Conservation (phyloP, 73 alveolate species). For the Loxodes magnus region DNA sequence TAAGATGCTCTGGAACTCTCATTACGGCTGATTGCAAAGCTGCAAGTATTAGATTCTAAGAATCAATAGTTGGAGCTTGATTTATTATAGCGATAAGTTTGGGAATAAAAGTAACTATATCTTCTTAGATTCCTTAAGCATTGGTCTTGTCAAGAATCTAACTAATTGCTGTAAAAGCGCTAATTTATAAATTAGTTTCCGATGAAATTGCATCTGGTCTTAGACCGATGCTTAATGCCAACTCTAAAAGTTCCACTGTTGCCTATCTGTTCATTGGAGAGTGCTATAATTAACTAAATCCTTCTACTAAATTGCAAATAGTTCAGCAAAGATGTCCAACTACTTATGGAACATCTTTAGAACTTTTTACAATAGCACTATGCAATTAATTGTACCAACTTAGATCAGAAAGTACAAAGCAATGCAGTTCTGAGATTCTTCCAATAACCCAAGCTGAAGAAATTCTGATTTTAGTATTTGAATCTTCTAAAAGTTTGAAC, state of each 20-base stretch:
- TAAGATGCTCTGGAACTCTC: too few species aligned
- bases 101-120: too few species aligned
- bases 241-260: slow-evolving; percentile 1
- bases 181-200: slow-evolving; percentile 3
- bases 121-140: too few species aligned
- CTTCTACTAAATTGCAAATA: not conserved
- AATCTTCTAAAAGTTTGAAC: not conserved
- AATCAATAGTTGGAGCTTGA: too few species aligned
- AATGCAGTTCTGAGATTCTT: not conserved
- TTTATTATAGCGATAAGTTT: too few species aligned
- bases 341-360: not conserved
- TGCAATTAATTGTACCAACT: not conserved
- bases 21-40: too few species aligned
- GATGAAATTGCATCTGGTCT: not conserved
- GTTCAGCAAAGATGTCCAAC: slow-evolving; percentile 11
- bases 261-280: not conserved
- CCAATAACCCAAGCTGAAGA: slow-evolving; percentile 12
- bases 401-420: not conserved
- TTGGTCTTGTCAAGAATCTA: not conserved
- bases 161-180: slow-evolving; percentile 1
- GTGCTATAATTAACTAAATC: not conserved
- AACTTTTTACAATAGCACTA: not conserved
- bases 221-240: not conserved
- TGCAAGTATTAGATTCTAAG: too few species aligned
- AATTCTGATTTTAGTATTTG: not conserved